phyloP scores from a whole-genome alignment of 768 basidiomycete species.

The Chalciporus pseudorubinellus region DNA sequence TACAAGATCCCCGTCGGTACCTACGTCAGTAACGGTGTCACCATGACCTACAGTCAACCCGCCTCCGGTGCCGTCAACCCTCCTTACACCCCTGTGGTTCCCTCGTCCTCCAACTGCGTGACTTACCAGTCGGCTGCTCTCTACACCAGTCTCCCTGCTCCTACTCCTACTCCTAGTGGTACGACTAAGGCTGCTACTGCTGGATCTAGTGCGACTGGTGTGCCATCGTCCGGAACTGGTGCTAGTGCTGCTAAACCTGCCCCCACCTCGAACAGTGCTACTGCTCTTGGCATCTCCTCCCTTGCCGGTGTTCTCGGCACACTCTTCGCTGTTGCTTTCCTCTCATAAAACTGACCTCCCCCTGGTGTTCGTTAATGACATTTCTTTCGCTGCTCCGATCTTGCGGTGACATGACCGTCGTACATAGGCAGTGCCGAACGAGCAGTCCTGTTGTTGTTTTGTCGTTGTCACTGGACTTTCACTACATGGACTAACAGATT shows the following conservation, averaged over 20 bases:
- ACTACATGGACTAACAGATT: too few relatives aligned
- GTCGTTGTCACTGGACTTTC: too few relatives aligned
- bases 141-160: neutral
- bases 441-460: too few relatives aligned
- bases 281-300: constrained; percentile 30
- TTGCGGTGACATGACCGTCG: too few relatives aligned
- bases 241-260: constrained; percentile 14
- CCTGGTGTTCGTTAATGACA: too few relatives aligned
- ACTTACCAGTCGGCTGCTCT: constrained; percentile 18
- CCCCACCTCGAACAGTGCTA: constrained; percentile 21
- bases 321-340: constrained; percentile 37
- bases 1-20: constrained; percentile 61
- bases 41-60: constrained; percentile 45
- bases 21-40: constrained; percentile 41
- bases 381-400: too few relatives aligned
- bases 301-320: constrained; percentile 35
- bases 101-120: constrained; percentile 45
- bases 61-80: constrained; percentile 27
- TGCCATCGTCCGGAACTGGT: constrained; percentile 9
- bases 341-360: constrained; percentile 27
- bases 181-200: neutral
- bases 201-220: constrained; percentile 9
- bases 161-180: neutral
- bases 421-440: too few relatives aligned
- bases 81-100: constrained; percentile 42